These are phyloP conservation scores for Mycena amicta DNA, from an alignment of 768 basidiomycete species.

Conservation along the genomic window DNA sequence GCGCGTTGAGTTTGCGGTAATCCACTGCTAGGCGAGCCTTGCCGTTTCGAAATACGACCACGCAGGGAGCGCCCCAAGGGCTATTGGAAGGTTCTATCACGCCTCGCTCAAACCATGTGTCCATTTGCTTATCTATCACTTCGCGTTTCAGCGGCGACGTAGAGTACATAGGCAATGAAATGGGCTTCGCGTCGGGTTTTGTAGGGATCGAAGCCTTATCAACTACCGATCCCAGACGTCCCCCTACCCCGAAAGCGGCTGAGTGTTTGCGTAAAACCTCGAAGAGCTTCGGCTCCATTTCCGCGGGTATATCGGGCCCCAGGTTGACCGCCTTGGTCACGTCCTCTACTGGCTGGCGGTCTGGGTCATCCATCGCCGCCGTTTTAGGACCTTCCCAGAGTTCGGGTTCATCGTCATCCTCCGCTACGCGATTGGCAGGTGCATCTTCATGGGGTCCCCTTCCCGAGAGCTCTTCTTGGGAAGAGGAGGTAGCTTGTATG, in stretches of 20 bases:
- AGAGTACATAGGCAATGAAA: slow-evolving; percentile 26
- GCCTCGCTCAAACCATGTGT: too few species aligned
- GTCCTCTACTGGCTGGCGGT: not conserved
- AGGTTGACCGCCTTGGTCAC: not conserved
- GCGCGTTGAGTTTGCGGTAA: too few species aligned
- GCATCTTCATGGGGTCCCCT: not conserved
- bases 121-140: too few species aligned
- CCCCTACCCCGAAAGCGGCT: slow-evolving; percentile 32
- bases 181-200: slow-evolving; percentile 24
- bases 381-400: slow-evolving; percentile 34
- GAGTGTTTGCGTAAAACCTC: slow-evolving; percentile 18
- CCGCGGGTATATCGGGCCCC: not conserved
- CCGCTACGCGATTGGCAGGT: not conserved
- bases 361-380: slow-evolving; percentile 18
- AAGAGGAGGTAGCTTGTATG: not conserved
- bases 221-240: slow-evolving; percentile 29
- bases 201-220: slow-evolving; percentile 28
- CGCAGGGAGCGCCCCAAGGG: too few species aligned
- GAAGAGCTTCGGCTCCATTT: slow-evolving; percentile 1
- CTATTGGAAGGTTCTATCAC: slow-evolving; percentile 42
- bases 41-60: too few species aligned
- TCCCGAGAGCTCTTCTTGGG: not conserved
- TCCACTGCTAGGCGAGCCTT: too few species aligned
- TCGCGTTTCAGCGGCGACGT: slow-evolving; percentile 30
- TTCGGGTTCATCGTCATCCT: slow-evolving; percentile 10